phyloP scores from a whole-genome alignment of 2,329 filamentous ascomycete genomes.

The Ophiostoma sp. region DNA sequence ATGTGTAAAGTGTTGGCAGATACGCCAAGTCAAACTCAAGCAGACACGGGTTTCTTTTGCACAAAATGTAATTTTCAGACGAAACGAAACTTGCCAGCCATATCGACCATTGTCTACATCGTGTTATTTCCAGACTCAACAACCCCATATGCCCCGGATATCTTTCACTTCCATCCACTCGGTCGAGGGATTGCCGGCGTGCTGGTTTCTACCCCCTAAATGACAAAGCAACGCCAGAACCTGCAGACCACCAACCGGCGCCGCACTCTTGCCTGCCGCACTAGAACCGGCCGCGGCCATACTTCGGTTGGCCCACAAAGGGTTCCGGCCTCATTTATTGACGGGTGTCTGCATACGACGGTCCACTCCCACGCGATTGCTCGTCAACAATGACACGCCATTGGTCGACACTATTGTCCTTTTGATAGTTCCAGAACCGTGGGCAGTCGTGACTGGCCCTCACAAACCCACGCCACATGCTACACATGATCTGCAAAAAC shows the following conservation, averaged over 20 bases:
- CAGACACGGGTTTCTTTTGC: too few relatives aligned
- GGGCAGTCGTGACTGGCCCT: neutral
- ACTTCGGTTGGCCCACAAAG: conserved; percentile 13
- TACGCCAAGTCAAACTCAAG: too few relatives aligned
- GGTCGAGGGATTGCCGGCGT: neutral
- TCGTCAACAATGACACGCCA: neutral
- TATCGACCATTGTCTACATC: neutral
- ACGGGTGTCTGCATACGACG: neutral
- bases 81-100: too few relatives aligned
- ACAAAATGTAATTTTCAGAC: too few relatives aligned
- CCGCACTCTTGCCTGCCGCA: neutral
- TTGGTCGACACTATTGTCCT: neutral
- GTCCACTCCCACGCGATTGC: neutral
- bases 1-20: too few relatives aligned
- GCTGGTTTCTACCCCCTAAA: neutral
- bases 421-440: neutral
- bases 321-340: neutral
- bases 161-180: neutral
- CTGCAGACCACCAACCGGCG: neutral
- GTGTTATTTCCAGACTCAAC: neutral
- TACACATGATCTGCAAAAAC: neutral
- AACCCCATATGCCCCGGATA: neutral
- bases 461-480: neutral
- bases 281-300: neutral
- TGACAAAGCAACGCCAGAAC: neutral